Base-by-base conservation (phyloP, 768 basidiomycete genomes). In the Kwoniella newhampshirensis region DNA sequence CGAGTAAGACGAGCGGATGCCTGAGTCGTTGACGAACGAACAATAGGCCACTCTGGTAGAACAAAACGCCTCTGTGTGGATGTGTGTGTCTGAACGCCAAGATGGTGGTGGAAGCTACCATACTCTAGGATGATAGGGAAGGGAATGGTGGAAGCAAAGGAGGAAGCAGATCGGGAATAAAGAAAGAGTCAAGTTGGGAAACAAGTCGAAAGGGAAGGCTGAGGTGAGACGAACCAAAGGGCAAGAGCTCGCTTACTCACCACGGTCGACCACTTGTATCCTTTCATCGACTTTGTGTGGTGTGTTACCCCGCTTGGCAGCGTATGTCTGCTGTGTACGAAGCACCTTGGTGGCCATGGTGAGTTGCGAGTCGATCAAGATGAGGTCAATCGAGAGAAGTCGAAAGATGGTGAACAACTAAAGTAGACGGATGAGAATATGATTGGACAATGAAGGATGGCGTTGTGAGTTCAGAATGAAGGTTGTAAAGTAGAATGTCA, bases 291-390 rank as follows among this genome's bases (percentile, higher is more conserved):
- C 52, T 30, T 56, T 45, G 43, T 49, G 57, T n/a, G 57, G 51
- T 30, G 54, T 40, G 51, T 62, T 54, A 11, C 55, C 62, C 12
- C 42, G 44, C 15, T 54, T 45, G 1, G 53, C 57, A 18, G 45
- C 30, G 36, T 43, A 67, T 11, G 63, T 63, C 40, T 62, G 54
- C 12, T 25, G 30, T 11, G 57, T 62, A 12, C 54, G 49, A 2
- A 62, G 37, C 12, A 64, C 50, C 21, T 59, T 59, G 23, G 66
- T 62, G 11, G 63, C 57, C 66, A 64, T 63, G 6, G 7, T 50
- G 48, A 21, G 27, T 27, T 43, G 15, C 35, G 44, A 36, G 46
- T 26, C 30, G 25, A 36, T 26, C 46, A 57, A 56, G 5, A 39
- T 13, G 41, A 9, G 36, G 23, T 8, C 27, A 26, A 49, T 48